Evolutionary conservation across 495 filamentous ascomycete genomes (phyloP).

Genomic region (Geopyxis carbonaria): DNA sequence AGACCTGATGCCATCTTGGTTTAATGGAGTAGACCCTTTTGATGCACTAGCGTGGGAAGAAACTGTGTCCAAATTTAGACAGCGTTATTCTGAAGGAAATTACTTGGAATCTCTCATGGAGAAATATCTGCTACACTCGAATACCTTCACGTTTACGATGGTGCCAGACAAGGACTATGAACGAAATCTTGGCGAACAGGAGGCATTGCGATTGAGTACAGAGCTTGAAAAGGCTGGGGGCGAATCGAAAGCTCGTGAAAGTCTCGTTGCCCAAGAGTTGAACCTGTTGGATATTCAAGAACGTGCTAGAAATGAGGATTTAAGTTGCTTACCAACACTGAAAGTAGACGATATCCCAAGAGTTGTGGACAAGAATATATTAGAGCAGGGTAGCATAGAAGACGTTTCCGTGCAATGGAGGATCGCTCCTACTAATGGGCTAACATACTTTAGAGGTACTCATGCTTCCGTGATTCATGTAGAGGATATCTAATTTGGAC

Average conservation of each 20-base stretch:
- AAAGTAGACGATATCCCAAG: constrained; percentile 77
- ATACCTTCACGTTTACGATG: constrained; percentile 87
- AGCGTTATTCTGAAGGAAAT: constrained; percentile 37
- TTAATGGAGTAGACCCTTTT: constrained; percentile 86
- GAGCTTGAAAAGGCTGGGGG: constrained; percentile 51
- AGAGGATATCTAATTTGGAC: no score
- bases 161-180: constrained; percentile 58
- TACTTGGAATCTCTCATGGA: constrained; percentile 76
- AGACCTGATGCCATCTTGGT: constrained; percentile 75
- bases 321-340: constrained; percentile 75
- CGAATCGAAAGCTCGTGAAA: constrained; percentile 48
- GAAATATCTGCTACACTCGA: constrained; percentile 77
- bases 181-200: constrained; percentile 58
- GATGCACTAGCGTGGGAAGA: constrained; percentile 79
- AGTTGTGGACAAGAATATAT: constrained; percentile 47
- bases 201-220: constrained; percentile 45
- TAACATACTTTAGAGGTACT: constrained; percentile 79
- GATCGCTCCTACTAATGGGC: constrained; percentile 79
- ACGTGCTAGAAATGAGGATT: constrained; percentile 59
- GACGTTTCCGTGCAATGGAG: constrained; percentile 69
- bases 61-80: constrained; percentile 63
- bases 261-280: constrained; percentile 58
- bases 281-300: constrained; percentile 67
- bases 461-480: background rate
- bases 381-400: constrained; percentile 50